phyloP scores from a whole-genome alignment of 2,329 filamentous ascomycete genomes.

The Madurella mycetomatis region DNA sequence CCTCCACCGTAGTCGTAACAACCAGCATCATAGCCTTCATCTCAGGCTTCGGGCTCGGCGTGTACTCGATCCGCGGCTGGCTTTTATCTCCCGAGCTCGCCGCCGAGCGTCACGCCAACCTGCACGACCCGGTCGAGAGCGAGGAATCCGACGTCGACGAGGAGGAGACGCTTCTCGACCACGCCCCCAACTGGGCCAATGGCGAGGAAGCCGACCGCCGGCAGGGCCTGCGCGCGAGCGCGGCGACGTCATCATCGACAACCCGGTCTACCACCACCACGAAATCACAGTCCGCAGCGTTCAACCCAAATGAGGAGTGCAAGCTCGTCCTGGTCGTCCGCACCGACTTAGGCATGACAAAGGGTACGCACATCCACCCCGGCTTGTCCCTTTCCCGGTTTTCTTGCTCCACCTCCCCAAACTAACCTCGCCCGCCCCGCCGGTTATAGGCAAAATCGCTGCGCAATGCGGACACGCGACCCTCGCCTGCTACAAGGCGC shows the following conservation, averaged over 20 bases:
- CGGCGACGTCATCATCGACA: constrained; percentile 9
- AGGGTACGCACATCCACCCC: constrained; percentile 60
- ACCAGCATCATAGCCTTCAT: constrained; percentile 71
- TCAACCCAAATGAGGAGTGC: constrained; percentile 67
- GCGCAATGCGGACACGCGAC: constrained; percentile 96
- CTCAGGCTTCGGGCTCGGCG: constrained; percentile 74
- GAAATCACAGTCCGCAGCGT: constrained; percentile 28
- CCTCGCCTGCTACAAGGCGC: constrained; percentile 90
- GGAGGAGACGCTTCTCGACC: constrained; percentile 55
- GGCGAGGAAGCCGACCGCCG: constrained; percentile 54
- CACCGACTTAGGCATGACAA: constrained; percentile 95
- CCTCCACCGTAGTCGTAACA: constrained; percentile 54
- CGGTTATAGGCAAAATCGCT: constrained; percentile 78
- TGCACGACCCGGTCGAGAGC: constrained; percentile 60
- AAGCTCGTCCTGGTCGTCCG: constrained; percentile 90
- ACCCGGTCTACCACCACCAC: constrained; percentile 28
- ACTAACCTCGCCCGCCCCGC: neutral
- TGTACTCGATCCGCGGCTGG: constrained; percentile 64
- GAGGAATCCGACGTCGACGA: constrained; percentile 66
- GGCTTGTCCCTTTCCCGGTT: neutral
- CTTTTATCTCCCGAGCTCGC: constrained; percentile 52
- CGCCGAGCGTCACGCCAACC: constrained; percentile 53
- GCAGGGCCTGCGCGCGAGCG: constrained; percentile 47
- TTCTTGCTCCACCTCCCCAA: neutral
- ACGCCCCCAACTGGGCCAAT: constrained; percentile 65